Percentiles rank a stretch among this genome's conserved stretches.
These are phyloP conservation scores for Leishmania aethiopica DNA, from an alignment of 208 protist genomes.

Conservation along the genomic window DNA sequence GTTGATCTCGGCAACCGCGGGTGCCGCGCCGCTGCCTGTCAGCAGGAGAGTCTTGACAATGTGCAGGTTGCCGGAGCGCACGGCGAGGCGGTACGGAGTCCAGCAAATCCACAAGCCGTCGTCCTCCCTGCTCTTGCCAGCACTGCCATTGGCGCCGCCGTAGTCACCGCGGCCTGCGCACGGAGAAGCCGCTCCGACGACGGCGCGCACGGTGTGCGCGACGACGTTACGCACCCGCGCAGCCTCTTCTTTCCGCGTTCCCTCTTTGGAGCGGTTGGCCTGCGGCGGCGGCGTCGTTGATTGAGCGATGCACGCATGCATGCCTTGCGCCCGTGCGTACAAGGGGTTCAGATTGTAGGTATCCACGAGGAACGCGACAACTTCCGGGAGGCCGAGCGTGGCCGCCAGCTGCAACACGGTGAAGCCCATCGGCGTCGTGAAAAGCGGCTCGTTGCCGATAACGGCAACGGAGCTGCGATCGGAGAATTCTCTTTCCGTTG, in stretches of 20 bases:
- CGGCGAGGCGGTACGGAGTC: constrained; percentile 59
- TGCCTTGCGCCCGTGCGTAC: constrained; percentile 39
- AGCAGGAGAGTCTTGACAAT: constrained; percentile 24
- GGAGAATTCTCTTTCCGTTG: background rate
- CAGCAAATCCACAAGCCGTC: constrained; percentile 35
- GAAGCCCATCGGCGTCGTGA: constrained; percentile 68
- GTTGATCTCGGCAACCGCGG: background rate
- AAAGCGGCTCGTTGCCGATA: constrained; percentile 44
- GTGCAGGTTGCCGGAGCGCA: constrained; percentile 34
- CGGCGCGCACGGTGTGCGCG: constrained; percentile 1
- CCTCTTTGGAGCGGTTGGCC: background rate
- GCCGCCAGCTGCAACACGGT: constrained; percentile 72
- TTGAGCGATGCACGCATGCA: background rate
- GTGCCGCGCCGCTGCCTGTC: background rate
- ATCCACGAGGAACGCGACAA: constrained; percentile 57
- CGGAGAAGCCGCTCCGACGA: background rate
- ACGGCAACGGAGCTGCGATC: constrained; percentile 7
- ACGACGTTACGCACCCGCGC: constrained; percentile 10
- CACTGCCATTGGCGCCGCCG: background rate
- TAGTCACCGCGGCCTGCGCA: background rate
- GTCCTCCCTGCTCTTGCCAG: background rate
- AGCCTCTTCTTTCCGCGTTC: background rate
- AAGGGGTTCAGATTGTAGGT: constrained; percentile 60
- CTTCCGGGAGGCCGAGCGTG: constrained; percentile 45
- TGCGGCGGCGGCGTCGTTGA: background rate